Base-by-base conservation (phyloP, 129 eudicot species). In the Escallonia rubra region DNA sequence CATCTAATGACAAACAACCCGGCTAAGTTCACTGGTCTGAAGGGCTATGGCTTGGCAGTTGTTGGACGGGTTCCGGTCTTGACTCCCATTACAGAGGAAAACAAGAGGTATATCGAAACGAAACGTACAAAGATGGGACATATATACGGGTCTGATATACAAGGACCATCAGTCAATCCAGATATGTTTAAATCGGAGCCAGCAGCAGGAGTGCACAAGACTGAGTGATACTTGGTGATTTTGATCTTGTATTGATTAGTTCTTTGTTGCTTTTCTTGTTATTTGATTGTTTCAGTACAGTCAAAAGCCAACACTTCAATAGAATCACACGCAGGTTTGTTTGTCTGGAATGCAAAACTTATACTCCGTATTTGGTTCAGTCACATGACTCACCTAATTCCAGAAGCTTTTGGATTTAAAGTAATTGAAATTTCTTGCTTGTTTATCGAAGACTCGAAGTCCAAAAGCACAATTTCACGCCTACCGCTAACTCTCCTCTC, bases 1-100 rank as follows among this genome's bases (percentile, higher is more conserved):
- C 83, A 85, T 4, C 84, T 93, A 64, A 93, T 92, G 96, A 92
- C 98, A 3, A 92, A 92, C 83, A 89, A 92, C 64, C 98, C 96
- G 12, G 96, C 98, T 49, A 92, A 92, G 65, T 92, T 86, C 78
- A 80, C 85, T 2, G 98, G 96, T 61, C 84, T 92, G 9, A 86
- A 86, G 67, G 96, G 98, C 44, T 88, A 86, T 11, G 95, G 95
- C 57, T 82, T 93, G 75, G 98, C 95, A 23, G 84, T 84, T 7
- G 86, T 89, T 64, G 91, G 93, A 59, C 80, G 91, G 3, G 91
- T 92, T 45, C 95, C 96, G 3, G 95, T 88, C 15, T 54, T 92
- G 79, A 88, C 95, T 38, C 92, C 86, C 11, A 78, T 92, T 65
- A 89, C 95, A 2, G 89, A 84, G 69, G 95, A 92, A 71, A 86